phyloP scores from a whole-genome alignment of 495 filamentous ascomycete genomes.

The Penicillium herquei region DNA sequence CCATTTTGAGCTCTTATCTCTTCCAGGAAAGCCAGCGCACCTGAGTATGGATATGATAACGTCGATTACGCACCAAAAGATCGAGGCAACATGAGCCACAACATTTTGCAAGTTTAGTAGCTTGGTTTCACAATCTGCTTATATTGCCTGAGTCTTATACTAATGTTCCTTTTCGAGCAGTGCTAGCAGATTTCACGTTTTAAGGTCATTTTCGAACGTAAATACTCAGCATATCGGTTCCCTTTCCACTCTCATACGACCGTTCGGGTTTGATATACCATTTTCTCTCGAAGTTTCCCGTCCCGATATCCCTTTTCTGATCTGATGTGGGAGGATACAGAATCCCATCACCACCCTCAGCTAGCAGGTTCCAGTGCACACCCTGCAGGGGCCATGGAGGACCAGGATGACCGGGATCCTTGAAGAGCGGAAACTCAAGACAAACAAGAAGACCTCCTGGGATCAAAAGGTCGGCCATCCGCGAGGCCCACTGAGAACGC shows the following conservation, averaged over 20 bases:
- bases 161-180: too few species aligned
- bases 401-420: constrained; percentile 32
- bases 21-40: too few species aligned
- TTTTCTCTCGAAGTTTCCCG: too few species aligned
- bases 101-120: too few species aligned
- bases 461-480: constrained; percentile 33
- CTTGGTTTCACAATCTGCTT: too few species aligned
- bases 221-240: constrained; percentile 31
- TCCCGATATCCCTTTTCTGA: constrained; percentile 7
- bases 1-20: too few species aligned
- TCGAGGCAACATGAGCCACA: too few species aligned
- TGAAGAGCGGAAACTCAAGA: constrained; percentile 43
- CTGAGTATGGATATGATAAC: too few species aligned
- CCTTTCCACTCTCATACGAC: constrained; percentile 23
- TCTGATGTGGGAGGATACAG: neutral
- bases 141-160: too few species aligned
- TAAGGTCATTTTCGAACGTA: constrained; percentile 20
- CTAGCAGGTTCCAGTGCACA: constrained; percentile 33
- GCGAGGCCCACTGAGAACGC: constrained; percentile 29
- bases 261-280: constrained; percentile 24
- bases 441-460: constrained; percentile 37
- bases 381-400: constrained; percentile 40
- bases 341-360: constrained; percentile 18
- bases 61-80: too few species aligned
- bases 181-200: too few species aligned